Percentiles rank a stretch among this genome's conserved stretches.
Conservation (phyloP, 495 filamentous ascomycete genomes). For the Trichoderma virens region DNA sequence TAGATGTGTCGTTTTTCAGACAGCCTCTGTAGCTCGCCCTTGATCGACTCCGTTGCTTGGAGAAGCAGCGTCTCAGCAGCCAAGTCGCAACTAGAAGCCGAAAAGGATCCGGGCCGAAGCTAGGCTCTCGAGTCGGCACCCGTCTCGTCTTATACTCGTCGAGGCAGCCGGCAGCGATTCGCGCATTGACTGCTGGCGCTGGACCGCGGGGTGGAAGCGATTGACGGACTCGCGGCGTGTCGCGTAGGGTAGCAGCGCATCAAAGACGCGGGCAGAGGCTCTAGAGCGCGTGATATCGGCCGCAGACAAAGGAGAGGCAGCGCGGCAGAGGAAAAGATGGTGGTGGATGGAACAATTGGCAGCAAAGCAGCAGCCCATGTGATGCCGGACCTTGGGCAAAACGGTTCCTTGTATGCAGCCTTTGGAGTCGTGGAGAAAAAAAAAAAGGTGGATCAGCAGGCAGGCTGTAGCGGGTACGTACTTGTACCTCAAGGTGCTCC, state of each 20-base stretch:
- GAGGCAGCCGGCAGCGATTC: background rate
- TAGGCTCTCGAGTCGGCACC: background rate
- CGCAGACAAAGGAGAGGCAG: background rate
- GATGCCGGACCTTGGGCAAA: background rate
- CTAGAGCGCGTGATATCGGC: background rate
- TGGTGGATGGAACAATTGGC: background rate
- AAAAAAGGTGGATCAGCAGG: slow-evolving; percentile 9
- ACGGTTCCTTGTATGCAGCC: background rate
- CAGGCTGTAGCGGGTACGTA: slow-evolving; percentile 5
- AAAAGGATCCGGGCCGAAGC: no score
- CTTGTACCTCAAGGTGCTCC: background rate
- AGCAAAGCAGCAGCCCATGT: background rate
- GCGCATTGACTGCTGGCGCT: background rate
- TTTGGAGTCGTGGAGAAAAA: slow-evolving; percentile 9
- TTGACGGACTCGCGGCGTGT: background rate
- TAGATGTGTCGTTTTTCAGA: no score
- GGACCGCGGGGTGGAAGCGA: background rate
- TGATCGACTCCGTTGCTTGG: background rate
- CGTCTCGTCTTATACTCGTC: background rate
- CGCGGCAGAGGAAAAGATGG: background rate
- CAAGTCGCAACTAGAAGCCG: no score
- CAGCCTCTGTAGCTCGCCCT: background rate
- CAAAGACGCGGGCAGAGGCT: background rate
- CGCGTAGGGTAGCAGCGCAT: slow-evolving; percentile 8
- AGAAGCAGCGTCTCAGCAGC: no score